These are phyloP conservation scores for Styphnolobium japonicum DNA, from an alignment of 306 rosid species.

Conservation along the genomic window DNA sequence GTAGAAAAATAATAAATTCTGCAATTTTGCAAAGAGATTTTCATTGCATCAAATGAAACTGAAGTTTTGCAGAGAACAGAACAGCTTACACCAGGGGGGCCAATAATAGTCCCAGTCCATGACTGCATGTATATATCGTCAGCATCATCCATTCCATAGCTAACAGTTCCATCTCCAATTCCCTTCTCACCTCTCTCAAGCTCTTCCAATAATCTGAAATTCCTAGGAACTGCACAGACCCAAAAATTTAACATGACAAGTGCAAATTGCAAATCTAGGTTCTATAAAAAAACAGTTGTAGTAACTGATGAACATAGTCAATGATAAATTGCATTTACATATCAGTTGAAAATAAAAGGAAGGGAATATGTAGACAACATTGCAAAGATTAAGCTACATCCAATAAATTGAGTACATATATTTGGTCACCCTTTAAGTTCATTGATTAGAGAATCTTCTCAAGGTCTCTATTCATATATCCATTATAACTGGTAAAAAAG, in stretches of 20 bases:
- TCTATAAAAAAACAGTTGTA: not conserved
- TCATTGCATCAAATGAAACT: constrained; percentile 2
- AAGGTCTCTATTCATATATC: not conserved
- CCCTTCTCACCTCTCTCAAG: constrained; percentile 99
- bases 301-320: not conserved
- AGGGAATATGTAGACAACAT: not conserved
- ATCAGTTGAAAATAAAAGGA: not conserved
- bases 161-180: constrained; percentile 97
- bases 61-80: constrained; percentile 9
- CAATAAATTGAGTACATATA: not conserved
- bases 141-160: constrained; percentile 99
- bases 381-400: not conserved
- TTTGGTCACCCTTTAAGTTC: not conserved
- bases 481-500: not conserved
- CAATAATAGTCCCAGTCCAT: constrained; percentile 97
- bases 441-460: not conserved
- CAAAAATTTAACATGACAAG: constrained; percentile 3
- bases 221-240: constrained; percentile 79
- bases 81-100: constrained; percentile 82
- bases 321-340: not conserved
- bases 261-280: not conserved
- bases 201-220: constrained; percentile 92
- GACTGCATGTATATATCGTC: constrained; percentile 94
- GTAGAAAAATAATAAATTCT: not conserved
- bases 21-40: constrained; percentile 2